These are phyloP conservation scores for Alisma plantagoaquatica DNA, from an alignment of 106 monocot genomes.

Conservation along the genomic window DNA sequence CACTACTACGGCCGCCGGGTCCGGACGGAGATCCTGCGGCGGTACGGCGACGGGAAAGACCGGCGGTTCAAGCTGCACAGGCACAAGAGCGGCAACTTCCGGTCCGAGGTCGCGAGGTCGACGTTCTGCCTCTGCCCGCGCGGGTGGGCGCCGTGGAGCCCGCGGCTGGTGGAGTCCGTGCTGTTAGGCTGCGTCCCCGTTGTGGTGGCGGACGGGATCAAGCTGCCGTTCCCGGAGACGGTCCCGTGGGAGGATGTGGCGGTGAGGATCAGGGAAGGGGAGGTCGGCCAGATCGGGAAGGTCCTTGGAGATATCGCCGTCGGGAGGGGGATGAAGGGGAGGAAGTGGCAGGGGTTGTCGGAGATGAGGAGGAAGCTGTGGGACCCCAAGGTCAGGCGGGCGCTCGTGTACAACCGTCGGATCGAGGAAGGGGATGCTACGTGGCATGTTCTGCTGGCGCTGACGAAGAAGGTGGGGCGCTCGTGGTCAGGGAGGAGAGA, in stretches of 20 bases:
- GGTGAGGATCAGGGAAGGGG: slow-evolving; percentile 42
- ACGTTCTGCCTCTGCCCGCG: slow-evolving; percentile 76
- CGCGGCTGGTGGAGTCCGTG: slow-evolving; percentile 78
- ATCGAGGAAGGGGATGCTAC: slow-evolving; percentile 59
- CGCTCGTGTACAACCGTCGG: slow-evolving; percentile 43
- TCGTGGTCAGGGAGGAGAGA: no score
- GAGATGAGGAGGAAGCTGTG: slow-evolving; percentile 61
- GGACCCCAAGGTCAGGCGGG: slow-evolving; percentile 45
- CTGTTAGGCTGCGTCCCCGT: slow-evolving; percentile 84
- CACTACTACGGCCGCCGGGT: slow-evolving; percentile 74
- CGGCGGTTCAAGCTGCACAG: slow-evolving; percentile 45
- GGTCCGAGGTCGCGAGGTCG: slow-evolving; percentile 61
- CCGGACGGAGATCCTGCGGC: slow-evolving; percentile 58
- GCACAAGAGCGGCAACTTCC: slow-evolving; percentile 42
- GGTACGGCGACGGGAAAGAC: slow-evolving; percentile 37
- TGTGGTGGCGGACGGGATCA: slow-evolving; percentile 71
- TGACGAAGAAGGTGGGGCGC: slow-evolving; percentile 31
- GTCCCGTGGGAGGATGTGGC: slow-evolving; percentile 60
- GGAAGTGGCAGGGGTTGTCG: slow-evolving; percentile 45
- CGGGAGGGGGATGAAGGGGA: no score
- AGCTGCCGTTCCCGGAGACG: slow-evolving; percentile 45
- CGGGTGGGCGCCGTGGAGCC: slow-evolving; percentile 97
- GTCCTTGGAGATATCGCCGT: slow-evolving; percentile 56
- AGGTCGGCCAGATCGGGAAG: slow-evolving; percentile 42
- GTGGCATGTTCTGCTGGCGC: slow-evolving; percentile 57